Evolutionary conservation across 352 stramenopile species (phyloP), one percentile per base, ranked within the genome.

Genomic region (Pythium myriotylum): DNA sequence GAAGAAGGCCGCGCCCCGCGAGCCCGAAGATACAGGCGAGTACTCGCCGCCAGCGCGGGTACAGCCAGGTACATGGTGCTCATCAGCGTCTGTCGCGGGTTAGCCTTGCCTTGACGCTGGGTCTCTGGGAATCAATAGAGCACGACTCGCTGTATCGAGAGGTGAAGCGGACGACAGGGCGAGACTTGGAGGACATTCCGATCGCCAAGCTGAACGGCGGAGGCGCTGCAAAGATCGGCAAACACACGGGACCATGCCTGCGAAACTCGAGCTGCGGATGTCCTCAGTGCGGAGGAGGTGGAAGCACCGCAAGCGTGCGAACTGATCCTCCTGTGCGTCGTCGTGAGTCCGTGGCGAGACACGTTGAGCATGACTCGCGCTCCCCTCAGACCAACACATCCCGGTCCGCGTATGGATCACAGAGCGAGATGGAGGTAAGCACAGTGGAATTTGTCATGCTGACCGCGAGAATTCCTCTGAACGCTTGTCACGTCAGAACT

Each of bases 141-240:
- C 77, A 93, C 78, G 84, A 93, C 61, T 76, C 84, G 56, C 74
- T 93, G 67, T 89, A 86, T 53, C 77, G 76, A 67, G 84, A 91
- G 79, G 79, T 91, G n/a, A 93, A 91, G 64, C 78, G 78, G 22
- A 58, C 81, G 23, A 93, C 84, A 64, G 84, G 84, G 27, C 73
- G 80, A 58, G 77, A 80, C 24, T 74, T 93, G 22, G 74, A 88
- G 56, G 79, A 90, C 49, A 56, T 90, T 29, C 76, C 78, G 19
- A 90, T 90, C 52, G 63, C 59, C 29, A 81, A 70, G 54, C 54
- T 69, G 20, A 62, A 48, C 29, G 49, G 43, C 26, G 53, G 46
- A 17, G 13, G 29, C 48, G 54, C 23, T 54, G 46, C 42, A 12
- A 54, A 49, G 32, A 8, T 46, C 59, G 54, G 51, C 35, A 71